These are phyloP conservation scores for Ustilago crameri DNA, from an alignment of 1,284 basidiomycete genomes.

Conservation along the genomic window DNA sequence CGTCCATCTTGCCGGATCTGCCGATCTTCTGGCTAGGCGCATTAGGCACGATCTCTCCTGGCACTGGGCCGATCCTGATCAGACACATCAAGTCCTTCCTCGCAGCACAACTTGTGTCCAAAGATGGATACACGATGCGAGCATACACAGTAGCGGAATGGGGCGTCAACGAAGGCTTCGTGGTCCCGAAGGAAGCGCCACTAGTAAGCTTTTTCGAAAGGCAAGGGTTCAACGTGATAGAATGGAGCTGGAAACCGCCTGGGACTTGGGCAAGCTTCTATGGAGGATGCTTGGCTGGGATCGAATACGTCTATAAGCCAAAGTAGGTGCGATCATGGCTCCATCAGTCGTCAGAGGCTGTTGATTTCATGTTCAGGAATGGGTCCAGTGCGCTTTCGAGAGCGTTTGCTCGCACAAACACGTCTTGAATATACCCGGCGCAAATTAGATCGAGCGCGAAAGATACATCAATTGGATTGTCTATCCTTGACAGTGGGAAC, in stretches of 20 bases:
- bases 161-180: conserved; percentile 7
- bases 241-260: conserved; percentile 28
- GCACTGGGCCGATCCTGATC: conserved; percentile 6
- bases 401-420: too few relatives aligned
- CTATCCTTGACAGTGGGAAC: too few relatives aligned
- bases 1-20: neutral
- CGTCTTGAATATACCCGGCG: too few relatives aligned
- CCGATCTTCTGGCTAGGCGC: conserved; percentile 23
- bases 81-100: conserved; percentile 20
- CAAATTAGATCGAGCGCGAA: too few relatives aligned
- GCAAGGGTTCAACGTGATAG: conserved; percentile 18
- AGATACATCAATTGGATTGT: too few relatives aligned
- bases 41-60: conserved; percentile 16
- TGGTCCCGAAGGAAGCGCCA: conserved; percentile 5
- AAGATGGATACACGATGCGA: neutral
- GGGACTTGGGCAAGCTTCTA: conserved; percentile 32
- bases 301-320: conserved; percentile 17
- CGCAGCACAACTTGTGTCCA: neutral
- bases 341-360: too few relatives aligned
- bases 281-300: conserved; percentile 17
- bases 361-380: too few relatives aligned
- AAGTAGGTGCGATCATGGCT: too few relatives aligned
- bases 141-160: conserved; percentile 32
- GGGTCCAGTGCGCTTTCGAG: too few relatives aligned
- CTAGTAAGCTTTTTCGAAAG: conserved; percentile 14